phyloP scores from a whole-genome alignment of 2,329 filamentous ascomycete genomes.

The Microdochium paspali region DNA sequence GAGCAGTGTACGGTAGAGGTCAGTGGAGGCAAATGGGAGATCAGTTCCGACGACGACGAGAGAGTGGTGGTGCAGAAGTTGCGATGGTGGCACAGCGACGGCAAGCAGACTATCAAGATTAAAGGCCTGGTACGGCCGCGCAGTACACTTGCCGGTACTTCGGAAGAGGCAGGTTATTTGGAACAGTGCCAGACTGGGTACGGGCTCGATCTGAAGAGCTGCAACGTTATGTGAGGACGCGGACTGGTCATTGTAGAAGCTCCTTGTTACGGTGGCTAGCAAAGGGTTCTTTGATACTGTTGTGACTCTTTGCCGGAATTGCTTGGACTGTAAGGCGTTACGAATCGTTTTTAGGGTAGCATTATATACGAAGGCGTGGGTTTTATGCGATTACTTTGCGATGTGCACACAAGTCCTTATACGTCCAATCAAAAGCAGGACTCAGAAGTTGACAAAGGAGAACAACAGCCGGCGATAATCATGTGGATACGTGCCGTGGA shows the following conservation, averaged over 20 bases:
- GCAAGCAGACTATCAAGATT: conserved; percentile 71
- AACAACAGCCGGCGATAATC: too few species aligned
- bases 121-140: conserved; percentile 62
- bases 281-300: too few species aligned
- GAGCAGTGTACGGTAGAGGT: conserved; percentile 63
- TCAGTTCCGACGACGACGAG: conserved; percentile 63
- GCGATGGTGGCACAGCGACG: conserved; percentile 87
- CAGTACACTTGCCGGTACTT: conserved; percentile 44
- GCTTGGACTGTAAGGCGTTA: too few species aligned
- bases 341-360: too few species aligned
- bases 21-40: conserved; percentile 82
- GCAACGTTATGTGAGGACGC: conserved; percentile 39
- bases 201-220: conserved; percentile 33
- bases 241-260: not conserved
- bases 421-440: too few species aligned
- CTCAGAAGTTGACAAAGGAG: too few species aligned
- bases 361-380: too few species aligned
- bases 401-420: too few species aligned
- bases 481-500: too few species aligned
- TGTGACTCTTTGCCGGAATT: too few species aligned
- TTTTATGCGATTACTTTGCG: too few species aligned
- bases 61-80: conserved; percentile 64
- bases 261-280: not conserved
- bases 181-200: conserved; percentile 52
- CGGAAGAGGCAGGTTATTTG: conserved; percentile 71